A percentile compares a stretch with the other conserved stretches of the same genome.
phyloP scores from a whole-genome alignment of 441 rosid species.

The Geranium incanum region DNA sequence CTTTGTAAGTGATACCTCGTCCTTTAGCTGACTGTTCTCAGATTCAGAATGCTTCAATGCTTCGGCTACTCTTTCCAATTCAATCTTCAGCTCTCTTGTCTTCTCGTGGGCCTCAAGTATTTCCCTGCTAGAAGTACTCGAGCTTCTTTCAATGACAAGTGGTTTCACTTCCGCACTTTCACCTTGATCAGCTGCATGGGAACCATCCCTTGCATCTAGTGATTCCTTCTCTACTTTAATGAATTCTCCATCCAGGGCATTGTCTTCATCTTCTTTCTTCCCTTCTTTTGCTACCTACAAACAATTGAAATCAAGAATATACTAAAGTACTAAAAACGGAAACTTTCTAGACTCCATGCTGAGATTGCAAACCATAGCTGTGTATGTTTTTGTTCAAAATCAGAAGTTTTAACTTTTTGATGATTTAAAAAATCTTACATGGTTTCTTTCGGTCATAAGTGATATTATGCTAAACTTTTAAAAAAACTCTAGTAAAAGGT shows the following conservation, averaged over 20 bases:
- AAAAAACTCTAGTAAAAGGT: neutral
- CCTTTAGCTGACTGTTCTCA: constrained; percentile 49
- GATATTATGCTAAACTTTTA: neutral
- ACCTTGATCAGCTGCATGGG: constrained; percentile 40
- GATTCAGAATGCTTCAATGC: constrained; percentile 64
- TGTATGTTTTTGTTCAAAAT: neutral
- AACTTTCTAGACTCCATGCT: constrained; percentile 3
- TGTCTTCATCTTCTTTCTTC: constrained; percentile 74
- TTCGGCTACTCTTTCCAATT: constrained; percentile 61
- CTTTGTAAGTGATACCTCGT: constrained; percentile 44
- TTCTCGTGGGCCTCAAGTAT: constrained; percentile 75
- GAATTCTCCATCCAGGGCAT: constrained; percentile 68
- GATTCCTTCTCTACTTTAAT: constrained; percentile 89
- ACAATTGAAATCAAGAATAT: constrained; percentile 17
- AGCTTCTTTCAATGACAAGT: constrained; percentile 39
- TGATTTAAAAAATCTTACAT: neutral
- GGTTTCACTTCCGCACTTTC: constrained; percentile 45
- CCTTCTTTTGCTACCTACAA: constrained; percentile 42
- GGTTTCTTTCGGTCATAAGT: no score
- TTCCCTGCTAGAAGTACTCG: constrained; percentile 59
- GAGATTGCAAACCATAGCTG: neutral
- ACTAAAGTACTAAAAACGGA: neutral
- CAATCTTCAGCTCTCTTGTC: constrained; percentile 64
- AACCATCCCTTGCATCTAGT: constrained; percentile 48
- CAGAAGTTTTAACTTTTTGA: neutral